Base-by-base conservation (phyloP, 2,329 filamentous ascomycete species). In the Penicillium hesseltinei region DNA sequence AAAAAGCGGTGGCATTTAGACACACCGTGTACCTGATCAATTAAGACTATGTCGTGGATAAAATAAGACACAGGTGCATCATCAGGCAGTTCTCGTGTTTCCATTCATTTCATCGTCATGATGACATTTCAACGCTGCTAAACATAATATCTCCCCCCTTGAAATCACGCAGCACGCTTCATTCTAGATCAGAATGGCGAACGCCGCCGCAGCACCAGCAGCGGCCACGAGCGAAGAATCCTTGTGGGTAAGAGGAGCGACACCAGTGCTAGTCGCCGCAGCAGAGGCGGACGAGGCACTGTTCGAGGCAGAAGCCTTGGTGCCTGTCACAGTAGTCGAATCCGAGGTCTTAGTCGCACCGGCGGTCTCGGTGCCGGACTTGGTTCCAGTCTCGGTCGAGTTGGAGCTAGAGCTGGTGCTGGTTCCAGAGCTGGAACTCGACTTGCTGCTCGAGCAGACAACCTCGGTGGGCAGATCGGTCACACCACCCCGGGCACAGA, bases 401-500 rank as follows among this genome's bases (percentile, higher is more conserved):
- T 19, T 40, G 25, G 54, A 47, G 43, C 35, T 35, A 8, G 49
- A 7, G 17, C 29, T 45, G 15, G 54, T 21, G 17, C 36, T n/a
- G n/a, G n/a, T n/a, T n/a, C n/a, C n/a, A n/a, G n/a, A n/a, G n/a
- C n/a, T 38, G 15, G 54, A 44, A 11, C 27, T 48, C 4, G 44
- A 53, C 11, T 33, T 38, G 40, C 50, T 50, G 54, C 39, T 56
- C 10, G 54, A 54, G 61, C 74, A 76, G 52, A 61, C 66, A 27
- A 72, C 70, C 33, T 65, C 57, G 48, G 63, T 56, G 55, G 75
- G 74, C 25, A 78, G 63, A 49, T 72, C 64, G 33, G 64, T 73
- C 48, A 76, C 68, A 31, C 74, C 75, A 11, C 66, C 74, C 35
- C 68, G 66, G 31, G 67, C 67, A 64, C 77, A 79, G 65, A 78